Evolutionary conservation across 2,329 filamentous ascomycete species (phyloP), one percentile per base, ranked within the genome.

Genomic region (Aspergillus melleus): DNA sequence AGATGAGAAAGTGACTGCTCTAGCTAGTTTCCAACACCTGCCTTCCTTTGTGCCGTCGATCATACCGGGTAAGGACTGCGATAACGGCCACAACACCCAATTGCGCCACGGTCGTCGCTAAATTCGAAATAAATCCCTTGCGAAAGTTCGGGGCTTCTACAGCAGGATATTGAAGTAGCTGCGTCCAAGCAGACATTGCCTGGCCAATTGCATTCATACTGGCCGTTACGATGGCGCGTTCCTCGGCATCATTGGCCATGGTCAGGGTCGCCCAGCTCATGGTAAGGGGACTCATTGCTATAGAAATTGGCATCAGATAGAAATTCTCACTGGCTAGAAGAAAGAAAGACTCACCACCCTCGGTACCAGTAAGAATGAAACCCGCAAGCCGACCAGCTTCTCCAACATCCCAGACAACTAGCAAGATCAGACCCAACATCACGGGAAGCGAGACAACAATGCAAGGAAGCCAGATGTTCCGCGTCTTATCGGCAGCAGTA

Each of bases 141-240:
- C 16, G 36, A 54, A 78, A 79, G 22, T 68, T 67, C 9, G 76
- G 76, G 10, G 74, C 76, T 16, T 69, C 65, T 6, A 67, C 69
- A 0, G 77, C 75, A 0, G 77, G 75, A 49, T 72, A 79, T 54
- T 76, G 74, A 5, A 77, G 68, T 14, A 80, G 64, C 55, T 80
- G 76, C 2, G 71, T 74, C 51, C 77, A 76, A 0, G 77, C 77
- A 12, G 71, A 74, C 36, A 79, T 77, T 2, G 71, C 77, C 60
- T 79, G 77, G 1, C 77, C 77, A 52, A 79, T 76, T 6, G 77
- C 74, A 52, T 79, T 79, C 76, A 79, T 79, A 30, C 75, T 78
- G 0, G 76, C 76, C 16, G 75, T 78, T 6, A 79, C 75, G 2
- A 79, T 69, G 1, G 77, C 77, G 20, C 77, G 69, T 60, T 79